Conservation (phyloP, 805 yeast species). For the Kluyveromyces wickerhamii region DNA sequence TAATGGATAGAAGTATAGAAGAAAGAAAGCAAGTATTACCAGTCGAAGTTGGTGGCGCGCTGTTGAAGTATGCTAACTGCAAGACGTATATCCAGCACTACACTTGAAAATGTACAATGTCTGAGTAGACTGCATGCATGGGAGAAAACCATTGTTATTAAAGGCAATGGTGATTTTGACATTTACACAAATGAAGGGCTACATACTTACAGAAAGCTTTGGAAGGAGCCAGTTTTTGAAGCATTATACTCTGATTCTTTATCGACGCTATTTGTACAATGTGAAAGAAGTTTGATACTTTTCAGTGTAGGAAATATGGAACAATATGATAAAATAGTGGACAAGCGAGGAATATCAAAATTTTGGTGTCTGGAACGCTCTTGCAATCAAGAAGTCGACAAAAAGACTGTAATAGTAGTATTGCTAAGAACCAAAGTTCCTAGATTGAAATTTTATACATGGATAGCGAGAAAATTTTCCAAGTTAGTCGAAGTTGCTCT, state of each 20-base stretch:
- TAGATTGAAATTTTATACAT: constrained; percentile 21
- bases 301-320: constrained; percentile 26
- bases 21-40: no score
- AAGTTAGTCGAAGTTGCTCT: constrained; percentile 19
- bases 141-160: constrained; percentile 21
- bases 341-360: constrained; percentile 23
- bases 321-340: constrained; percentile 26
- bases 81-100: constrained; percentile 1
- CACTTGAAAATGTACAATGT: constrained; percentile 2
- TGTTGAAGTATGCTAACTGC: constrained; percentile 4
- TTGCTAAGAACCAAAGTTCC: constrained; percentile 11
- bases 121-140: neutral
- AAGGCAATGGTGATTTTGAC: constrained; percentile 22
- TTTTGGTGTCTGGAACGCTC: constrained; percentile 20
- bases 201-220: constrained; percentile 12
- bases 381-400: constrained; percentile 7
- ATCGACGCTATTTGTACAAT: constrained; percentile 24
- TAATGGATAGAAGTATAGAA: no score
- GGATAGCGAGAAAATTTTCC: constrained; percentile 24
- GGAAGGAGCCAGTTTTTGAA: constrained; percentile 3
- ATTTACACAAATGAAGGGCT: constrained; percentile 21
- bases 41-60: no score
- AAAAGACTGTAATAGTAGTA: constrained; percentile 15
- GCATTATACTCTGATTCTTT: constrained; percentile 13
- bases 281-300: constrained; percentile 19